Conservation (phyloP, 2,329 filamentous ascomycete species). For the Sordariomycetes sp. region DNA sequence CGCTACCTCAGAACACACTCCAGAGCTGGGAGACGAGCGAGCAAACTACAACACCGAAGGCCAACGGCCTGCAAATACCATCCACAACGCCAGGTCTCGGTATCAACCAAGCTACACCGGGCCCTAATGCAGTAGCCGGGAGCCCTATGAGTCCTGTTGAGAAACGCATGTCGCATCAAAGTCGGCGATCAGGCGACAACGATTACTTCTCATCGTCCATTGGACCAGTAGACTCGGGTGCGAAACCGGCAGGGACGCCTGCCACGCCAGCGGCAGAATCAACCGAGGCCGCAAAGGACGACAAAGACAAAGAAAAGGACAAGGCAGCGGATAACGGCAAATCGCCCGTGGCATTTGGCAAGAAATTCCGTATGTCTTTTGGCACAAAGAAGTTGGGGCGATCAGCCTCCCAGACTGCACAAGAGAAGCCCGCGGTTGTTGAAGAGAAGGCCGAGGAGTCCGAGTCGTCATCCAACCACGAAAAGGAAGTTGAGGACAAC, state of each 20-base stretch:
- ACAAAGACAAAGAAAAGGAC: slow-evolving; percentile 34
- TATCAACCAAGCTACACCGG: slow-evolving; percentile 70
- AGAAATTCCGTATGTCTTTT: slow-evolving; percentile 80
- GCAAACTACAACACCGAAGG: slow-evolving; percentile 50
- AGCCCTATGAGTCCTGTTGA: slow-evolving; percentile 38
- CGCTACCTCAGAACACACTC: slow-evolving; percentile 24
- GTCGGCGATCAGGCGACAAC: slow-evolving; percentile 52
- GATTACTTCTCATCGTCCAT: slow-evolving; percentile 59
- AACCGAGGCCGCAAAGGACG: slow-evolving; percentile 49
- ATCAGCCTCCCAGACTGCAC: slow-evolving; percentile 47
- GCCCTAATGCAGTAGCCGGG: slow-evolving; percentile 28
- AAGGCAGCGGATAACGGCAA: slow-evolving; percentile 44
- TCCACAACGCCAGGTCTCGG: slow-evolving; percentile 66
- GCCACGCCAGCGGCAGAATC: slow-evolving; percentile 33
- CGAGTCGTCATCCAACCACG: slow-evolving; percentile 53
- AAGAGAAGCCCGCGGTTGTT: slow-evolving; percentile 61
- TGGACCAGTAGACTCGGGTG: slow-evolving; percentile 33
- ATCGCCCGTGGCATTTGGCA: slow-evolving; percentile 58
- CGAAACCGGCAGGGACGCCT: slow-evolving; percentile 38
- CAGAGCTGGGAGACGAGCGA: slow-evolving; percentile 29
- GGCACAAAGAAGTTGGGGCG: slow-evolving; percentile 77
- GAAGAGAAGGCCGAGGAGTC: slow-evolving; percentile 68
- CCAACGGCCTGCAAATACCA: slow-evolving; percentile 52
- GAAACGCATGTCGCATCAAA: slow-evolving; percentile 45
- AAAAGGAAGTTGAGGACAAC: slow-evolving; percentile 67